These are phyloP conservation scores for Elsinoe batatas DNA, from an alignment of 2,329 filamentous ascomycete species.

Conservation along the genomic window DNA sequence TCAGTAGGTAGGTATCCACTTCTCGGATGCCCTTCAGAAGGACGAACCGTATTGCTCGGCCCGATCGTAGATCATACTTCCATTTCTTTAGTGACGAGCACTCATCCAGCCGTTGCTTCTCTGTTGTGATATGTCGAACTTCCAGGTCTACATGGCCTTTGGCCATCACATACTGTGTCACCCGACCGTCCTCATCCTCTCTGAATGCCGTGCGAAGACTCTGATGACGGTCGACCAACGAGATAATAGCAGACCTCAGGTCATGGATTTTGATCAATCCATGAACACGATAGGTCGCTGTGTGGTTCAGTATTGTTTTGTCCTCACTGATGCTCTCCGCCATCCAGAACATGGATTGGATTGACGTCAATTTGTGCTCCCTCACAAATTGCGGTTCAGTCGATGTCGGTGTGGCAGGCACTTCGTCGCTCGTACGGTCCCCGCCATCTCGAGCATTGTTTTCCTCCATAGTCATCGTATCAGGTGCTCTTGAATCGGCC, in stretches of 20 bases:
- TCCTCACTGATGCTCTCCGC: conserved; percentile 13
- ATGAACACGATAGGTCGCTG: neutral
- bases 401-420: neutral
- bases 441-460: neutral
- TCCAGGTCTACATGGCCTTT: neutral
- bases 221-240: conserved; percentile 10
- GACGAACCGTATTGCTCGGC: neutral
- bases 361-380: neutral
- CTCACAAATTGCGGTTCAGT: neutral
- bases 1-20: neutral
- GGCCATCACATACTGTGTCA: neutral
- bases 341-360: conserved; percentile 19
- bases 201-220: conserved; percentile 13
- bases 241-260: neutral
- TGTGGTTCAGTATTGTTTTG: conserved; percentile 14
- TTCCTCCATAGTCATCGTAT: neutral
- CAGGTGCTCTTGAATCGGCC: neutral
- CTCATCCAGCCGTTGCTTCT: neutral
- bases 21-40: neutral
- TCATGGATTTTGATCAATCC: neutral
- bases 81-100: neutral
- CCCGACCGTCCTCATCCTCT: neutral
- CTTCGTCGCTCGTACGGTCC: neutral
- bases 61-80: neutral
- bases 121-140: neutral